A percentile compares a stretch with the other conserved stretches of the same genome.
phyloP scores from a whole-genome alignment of 176 grass and related monocot species.

The Oryza meridionalis region DNA sequence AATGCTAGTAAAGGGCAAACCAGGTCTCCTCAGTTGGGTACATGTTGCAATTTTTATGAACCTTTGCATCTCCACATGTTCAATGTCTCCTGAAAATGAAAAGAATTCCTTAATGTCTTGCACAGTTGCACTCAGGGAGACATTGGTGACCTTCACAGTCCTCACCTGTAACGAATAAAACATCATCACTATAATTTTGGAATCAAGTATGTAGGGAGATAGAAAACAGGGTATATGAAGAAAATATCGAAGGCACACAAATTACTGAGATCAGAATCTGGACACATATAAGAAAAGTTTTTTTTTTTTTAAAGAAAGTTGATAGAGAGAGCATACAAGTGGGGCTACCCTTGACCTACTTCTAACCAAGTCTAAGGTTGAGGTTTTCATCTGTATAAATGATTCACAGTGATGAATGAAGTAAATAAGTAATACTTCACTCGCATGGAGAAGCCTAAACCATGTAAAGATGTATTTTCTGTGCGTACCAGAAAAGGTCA shows the following conservation, averaged over 20 bases:
- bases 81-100: slow-evolving; percentile 93
- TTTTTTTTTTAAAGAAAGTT: background rate
- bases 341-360: background rate
- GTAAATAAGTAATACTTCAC: background rate
- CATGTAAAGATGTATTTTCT: background rate
- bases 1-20: background rate
- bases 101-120: slow-evolving; percentile 96
- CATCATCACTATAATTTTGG: background rate
- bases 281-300: background rate
- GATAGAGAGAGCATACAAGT: background rate
- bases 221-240: background rate
- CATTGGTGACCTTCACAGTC: slow-evolving; percentile 84
- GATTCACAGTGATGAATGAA: background rate
- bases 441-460: background rate
- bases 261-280: background rate
- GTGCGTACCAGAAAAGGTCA: slow-evolving; percentile 13
- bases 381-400: background rate
- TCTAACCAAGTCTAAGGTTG: background rate
- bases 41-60: slow-evolving; percentile 26
- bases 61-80: slow-evolving; percentile 89
- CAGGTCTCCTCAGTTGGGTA: background rate
- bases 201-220: slow-evolving; percentile 2
- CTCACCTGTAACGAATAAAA: slow-evolving; percentile 56
- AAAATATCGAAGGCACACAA: background rate
- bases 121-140: slow-evolving; percentile 77